A percentile compares a stretch with the other conserved stretches of the same genome.
Conservation (phyloP, 1,139 yeast species). For the Eremothecium cymbalariae region DNA sequence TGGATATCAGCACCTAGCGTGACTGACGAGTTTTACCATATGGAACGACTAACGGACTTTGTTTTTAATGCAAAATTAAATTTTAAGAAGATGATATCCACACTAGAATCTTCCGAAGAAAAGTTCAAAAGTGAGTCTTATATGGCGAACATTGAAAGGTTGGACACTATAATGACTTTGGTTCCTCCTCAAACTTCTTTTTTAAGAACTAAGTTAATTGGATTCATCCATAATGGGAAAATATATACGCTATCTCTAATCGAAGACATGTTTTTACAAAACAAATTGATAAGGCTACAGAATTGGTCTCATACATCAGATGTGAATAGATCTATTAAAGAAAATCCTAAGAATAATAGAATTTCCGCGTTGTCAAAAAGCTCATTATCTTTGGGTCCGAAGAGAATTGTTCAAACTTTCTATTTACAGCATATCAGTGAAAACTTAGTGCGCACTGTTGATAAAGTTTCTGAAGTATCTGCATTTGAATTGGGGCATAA, state of each 20-base stretch:
- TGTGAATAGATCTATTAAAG: constrained; percentile 12
- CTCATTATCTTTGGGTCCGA: constrained; percentile 5
- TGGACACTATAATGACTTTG: constrained; percentile 25
- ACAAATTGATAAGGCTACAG: constrained; percentile 41
- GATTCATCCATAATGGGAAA: constrained; percentile 80
- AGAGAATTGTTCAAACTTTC: constrained; percentile 38
- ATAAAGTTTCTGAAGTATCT: constrained; percentile 81
- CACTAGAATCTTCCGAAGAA: constrained; percentile 10
- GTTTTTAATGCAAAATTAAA: constrained; percentile 31
- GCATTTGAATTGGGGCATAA: constrained; percentile 84
- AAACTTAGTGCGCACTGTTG: constrained; percentile 73
- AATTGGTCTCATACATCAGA: constrained; percentile 33
- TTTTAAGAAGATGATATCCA: constrained; percentile 24
- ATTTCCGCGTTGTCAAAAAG: background rate
- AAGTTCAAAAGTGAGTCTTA: background rate
- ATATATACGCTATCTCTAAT: constrained; percentile 81
- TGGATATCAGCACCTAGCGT: constrained; percentile 52
- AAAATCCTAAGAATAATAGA: constrained; percentile 4
- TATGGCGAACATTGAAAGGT: constrained; percentile 14
- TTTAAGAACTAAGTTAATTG: constrained; percentile 82
- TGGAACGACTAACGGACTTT: constrained; percentile 31
- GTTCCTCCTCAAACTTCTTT: constrained; percentile 39
- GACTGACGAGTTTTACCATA: constrained; percentile 31
- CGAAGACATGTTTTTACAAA: constrained; percentile 84
- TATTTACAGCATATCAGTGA: constrained; percentile 67